Conservation (phyloP, 805 yeast species). For the Metschnikowia colocasiae region DNA sequence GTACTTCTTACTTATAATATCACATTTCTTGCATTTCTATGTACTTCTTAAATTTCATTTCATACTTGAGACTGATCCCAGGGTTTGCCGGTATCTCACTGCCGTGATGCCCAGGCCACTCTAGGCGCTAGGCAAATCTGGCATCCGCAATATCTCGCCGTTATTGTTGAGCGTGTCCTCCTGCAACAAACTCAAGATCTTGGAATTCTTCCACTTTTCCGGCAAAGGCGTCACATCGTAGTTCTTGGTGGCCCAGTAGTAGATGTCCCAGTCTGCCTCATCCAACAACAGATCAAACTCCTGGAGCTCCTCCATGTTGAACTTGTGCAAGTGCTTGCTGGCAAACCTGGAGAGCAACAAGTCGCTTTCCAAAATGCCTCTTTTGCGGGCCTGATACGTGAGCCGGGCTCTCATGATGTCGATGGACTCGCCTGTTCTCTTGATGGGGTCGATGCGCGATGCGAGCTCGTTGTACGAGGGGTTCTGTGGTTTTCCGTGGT, state of each 20-base stretch:
- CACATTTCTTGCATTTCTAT: too few relatives aligned
- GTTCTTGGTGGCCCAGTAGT: slow-evolving; percentile 94
- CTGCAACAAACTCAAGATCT: slow-evolving; percentile 62
- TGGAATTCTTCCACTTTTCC: slow-evolving; percentile 72
- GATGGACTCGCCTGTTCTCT: slow-evolving; percentile 66
- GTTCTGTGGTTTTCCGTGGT: slow-evolving; percentile 38
- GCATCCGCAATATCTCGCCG: slow-evolving; percentile 81
- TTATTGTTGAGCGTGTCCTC: slow-evolving; percentile 70
- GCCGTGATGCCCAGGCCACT: too few relatives aligned
- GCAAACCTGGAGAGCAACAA: slow-evolving; percentile 82
- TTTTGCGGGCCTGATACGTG: slow-evolving; percentile 85
- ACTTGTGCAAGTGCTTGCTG: slow-evolving; percentile 56
- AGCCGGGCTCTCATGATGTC: slow-evolving; percentile 83
- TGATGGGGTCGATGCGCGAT: slow-evolving; percentile 73
- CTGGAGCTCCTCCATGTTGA: slow-evolving; percentile 63
- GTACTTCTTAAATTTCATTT: too few relatives aligned
- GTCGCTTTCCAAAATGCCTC: slow-evolving; percentile 95
- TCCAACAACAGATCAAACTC: slow-evolving; percentile 86
- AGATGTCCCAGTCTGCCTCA: slow-evolving; percentile 98
- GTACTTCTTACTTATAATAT: too few relatives aligned
- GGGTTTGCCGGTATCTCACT: too few relatives aligned
- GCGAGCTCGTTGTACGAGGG: slow-evolving; percentile 44
- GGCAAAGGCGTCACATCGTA: slow-evolving; percentile 82
- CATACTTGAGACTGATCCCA: too few relatives aligned
- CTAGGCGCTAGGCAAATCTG: slow-evolving; percentile 36